Evolutionary conservation across 768 basidiomycete species (phyloP).

Genomic region (Suillus variegatus): DNA sequence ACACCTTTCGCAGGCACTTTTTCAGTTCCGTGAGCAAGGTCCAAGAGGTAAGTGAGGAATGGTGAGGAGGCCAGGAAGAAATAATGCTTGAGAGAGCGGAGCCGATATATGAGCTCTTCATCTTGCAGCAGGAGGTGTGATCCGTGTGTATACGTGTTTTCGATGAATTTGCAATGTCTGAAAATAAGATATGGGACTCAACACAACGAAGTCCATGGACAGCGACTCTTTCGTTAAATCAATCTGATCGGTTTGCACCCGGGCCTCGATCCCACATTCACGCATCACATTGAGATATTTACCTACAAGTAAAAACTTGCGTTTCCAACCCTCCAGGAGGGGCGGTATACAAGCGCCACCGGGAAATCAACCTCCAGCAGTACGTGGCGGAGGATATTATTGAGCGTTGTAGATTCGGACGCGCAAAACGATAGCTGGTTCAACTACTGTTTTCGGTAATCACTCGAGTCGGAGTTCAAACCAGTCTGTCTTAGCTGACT

Average conservation of each 20-base stretch:
- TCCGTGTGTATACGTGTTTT: slow-evolving; percentile 95
- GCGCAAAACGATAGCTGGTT: no score
- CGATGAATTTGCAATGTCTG: slow-evolving; percentile 90
- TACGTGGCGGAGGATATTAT: slow-evolving; percentile 53
- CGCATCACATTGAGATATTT: slow-evolving; percentile 98
- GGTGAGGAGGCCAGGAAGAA: slow-evolving; percentile 98
- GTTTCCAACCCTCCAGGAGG: slow-evolving; percentile 93
- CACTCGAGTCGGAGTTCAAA: no score
- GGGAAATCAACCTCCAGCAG: slow-evolving; percentile 70
- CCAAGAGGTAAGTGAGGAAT: slow-evolving; percentile 93
- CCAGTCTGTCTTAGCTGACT: no score
- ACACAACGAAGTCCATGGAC: slow-evolving; percentile 56
- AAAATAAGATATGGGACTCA: slow-evolving; percentile 1
- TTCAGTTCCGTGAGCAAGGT: slow-evolving; percentile 84
- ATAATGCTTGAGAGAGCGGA: slow-evolving; percentile 94
- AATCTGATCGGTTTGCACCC: slow-evolving; percentile 41
- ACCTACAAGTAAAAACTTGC: slow-evolving; percentile 93
- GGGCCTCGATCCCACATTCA: slow-evolving; percentile 88
- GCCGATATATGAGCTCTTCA: slow-evolving; percentile 86
- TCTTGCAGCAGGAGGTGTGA: slow-evolving; percentile 86
- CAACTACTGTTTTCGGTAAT: no score
- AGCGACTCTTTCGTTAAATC: slow-evolving; percentile 52
- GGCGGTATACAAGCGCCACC: slow-evolving; percentile 95
- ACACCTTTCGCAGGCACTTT: slow-evolving; percentile 79
- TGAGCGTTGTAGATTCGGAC: no score